These are phyloP conservation scores for Suillus discolor DNA, from an alignment of 768 basidiomycete genomes.

Conservation along the genomic window DNA sequence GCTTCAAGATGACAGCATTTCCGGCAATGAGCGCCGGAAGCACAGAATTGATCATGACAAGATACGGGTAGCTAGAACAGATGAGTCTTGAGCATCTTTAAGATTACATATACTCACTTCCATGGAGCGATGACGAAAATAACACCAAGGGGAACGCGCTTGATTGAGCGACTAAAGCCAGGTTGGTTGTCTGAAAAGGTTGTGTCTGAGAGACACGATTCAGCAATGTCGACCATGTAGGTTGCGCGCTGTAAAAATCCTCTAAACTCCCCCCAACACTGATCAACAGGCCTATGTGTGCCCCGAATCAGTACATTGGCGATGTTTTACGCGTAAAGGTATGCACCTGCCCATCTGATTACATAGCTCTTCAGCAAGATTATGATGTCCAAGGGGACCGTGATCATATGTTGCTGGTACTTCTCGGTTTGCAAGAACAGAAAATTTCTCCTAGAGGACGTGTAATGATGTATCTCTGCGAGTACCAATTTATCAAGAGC, in stretches of 20 bases:
- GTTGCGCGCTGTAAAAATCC: slow-evolving; percentile 81
- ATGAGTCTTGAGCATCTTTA: background rate
- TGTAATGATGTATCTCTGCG: slow-evolving; percentile 19
- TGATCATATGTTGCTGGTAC: slow-evolving; percentile 47
- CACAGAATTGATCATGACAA: slow-evolving; percentile 88
- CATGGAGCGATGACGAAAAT: slow-evolving; percentile 89
- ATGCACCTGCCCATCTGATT: slow-evolving; percentile 90
- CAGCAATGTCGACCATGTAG: slow-evolving; percentile 86
- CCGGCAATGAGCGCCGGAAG: slow-evolving; percentile 91
- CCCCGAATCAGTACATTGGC: slow-evolving; percentile 2
- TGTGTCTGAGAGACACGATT: slow-evolving; percentile 71
- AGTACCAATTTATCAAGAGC: background rate
- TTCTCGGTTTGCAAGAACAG: slow-evolving; percentile 21
- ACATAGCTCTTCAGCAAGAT: slow-evolving; percentile 76
- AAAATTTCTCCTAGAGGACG: slow-evolving; percentile 45
- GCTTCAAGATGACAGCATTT: slow-evolving; percentile 90
- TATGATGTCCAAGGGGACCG: slow-evolving; percentile 47
- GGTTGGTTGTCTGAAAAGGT: slow-evolving; percentile 76
- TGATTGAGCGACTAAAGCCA: slow-evolving; percentile 83
- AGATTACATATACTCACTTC: slow-evolving; percentile 61
- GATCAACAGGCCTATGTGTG: slow-evolving; percentile 68
- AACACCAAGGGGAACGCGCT: slow-evolving; percentile 83
- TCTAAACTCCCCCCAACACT: slow-evolving; percentile 75
- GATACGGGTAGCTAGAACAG: slow-evolving; percentile 75
- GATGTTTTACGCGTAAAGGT: background rate